These are phyloP conservation scores for Capsicum rhomboideum DNA, from an alignment of 257 asterid species.

Conservation along the genomic window DNA sequence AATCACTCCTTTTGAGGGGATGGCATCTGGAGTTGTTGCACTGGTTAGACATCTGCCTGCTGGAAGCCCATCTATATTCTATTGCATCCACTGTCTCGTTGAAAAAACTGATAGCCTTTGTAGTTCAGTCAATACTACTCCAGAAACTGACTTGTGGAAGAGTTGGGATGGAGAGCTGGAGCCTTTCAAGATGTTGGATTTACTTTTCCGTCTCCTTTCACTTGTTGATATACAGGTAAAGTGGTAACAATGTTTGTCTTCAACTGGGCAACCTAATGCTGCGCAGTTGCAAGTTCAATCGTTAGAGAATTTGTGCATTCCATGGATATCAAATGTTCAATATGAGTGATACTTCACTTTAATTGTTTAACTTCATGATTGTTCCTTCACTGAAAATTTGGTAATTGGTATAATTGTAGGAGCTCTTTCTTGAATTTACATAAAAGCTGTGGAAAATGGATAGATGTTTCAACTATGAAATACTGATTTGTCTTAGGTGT, in stretches of 20 bases:
- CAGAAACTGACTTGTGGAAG: constrained; percentile 40
- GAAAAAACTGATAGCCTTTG: constrained; percentile 56
- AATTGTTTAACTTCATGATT: neutral
- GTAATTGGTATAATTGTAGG: neutral
- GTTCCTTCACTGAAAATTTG: neutral
- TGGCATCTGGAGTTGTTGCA: constrained; percentile 93
- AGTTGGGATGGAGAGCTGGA: constrained; percentile 67
- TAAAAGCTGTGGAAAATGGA: neutral
- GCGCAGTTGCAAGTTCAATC: neutral
- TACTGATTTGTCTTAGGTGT: neutral
- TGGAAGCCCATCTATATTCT: constrained; percentile 75
- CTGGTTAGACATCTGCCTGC: constrained; percentile 91
- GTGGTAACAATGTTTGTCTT: neutral
- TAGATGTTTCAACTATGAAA: neutral
- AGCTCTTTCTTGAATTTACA: neutral
- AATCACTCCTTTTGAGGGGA: constrained; percentile 75
- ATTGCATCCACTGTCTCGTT: constrained; percentile 56
- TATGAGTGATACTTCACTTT: neutral
- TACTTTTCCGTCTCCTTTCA: constrained; percentile 65
- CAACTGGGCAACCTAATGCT: neutral
- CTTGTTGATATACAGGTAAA: constrained; percentile 83
- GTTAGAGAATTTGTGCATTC: neutral
- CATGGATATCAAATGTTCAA: neutral
- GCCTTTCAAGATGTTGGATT: constrained; percentile 58
- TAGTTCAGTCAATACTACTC: constrained; percentile 16